phyloP scores from a whole-genome alignment of 192 early-diverging fungal genomes.

The Tieghemiomyces parasiticus region DNA sequence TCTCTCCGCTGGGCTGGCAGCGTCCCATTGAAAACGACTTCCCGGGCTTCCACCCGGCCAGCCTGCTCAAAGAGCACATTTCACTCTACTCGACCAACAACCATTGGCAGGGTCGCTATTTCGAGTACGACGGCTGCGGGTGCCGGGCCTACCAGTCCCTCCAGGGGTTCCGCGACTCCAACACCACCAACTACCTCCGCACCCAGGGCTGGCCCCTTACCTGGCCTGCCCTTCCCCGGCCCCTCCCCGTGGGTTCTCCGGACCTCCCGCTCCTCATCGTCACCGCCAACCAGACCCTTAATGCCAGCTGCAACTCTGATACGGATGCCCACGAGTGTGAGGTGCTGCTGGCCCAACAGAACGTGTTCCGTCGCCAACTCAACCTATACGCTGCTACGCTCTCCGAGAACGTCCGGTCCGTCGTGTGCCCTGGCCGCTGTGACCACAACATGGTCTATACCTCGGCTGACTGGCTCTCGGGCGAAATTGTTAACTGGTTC shows the following conservation, averaged over 20 bases:
- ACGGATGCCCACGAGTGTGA: background rate
- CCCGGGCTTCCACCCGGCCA: constrained; percentile 24
- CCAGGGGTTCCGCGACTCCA: constrained; percentile 15
- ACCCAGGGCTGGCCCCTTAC: constrained; percentile 33
- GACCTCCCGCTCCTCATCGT: constrained; percentile 3
- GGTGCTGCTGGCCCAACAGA: background rate
- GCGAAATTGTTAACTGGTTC: constrained; percentile 8
- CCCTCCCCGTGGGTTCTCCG: background rate
- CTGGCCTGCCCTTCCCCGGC: constrained; percentile 25
- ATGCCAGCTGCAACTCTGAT: background rate
- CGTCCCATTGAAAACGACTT: constrained; percentile 23
- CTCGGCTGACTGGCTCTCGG: constrained; percentile 7
- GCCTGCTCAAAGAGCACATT: constrained; percentile 21
- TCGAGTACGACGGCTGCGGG: constrained; percentile 33
- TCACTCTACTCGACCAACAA: constrained; percentile 29
- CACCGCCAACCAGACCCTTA: constrained; percentile 1
- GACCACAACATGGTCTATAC: constrained; percentile 11
- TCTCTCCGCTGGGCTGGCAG: constrained; percentile 27
- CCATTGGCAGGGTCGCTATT: constrained; percentile 33
- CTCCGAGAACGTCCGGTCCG: background rate
- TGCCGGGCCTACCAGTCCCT: constrained; percentile 25
- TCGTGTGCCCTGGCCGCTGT: constrained; percentile 1
- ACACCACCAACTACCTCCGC: constrained; percentile 22
- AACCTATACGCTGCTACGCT: background rate
- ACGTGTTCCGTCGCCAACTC: constrained; percentile 1